A percentile compares a stretch with the other conserved stretches of the same genome.
Conservation (phyloP, 805 yeast genomes). For the Ogataea kodamae region DNA sequence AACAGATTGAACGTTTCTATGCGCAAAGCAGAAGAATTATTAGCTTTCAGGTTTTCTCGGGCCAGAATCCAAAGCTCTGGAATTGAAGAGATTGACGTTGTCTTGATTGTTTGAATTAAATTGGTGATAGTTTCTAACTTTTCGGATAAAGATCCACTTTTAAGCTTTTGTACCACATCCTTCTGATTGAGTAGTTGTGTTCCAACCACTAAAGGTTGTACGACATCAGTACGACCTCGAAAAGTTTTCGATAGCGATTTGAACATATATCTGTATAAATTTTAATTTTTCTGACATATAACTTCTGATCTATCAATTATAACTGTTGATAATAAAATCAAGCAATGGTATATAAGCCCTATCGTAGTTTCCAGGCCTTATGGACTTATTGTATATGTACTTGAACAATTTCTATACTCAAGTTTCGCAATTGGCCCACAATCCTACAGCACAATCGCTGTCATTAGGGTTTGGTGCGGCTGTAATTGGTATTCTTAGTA, state of each 20-base stretch:
- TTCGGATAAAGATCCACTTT: slow-evolving; percentile 23
- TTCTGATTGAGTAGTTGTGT: slow-evolving; percentile 22
- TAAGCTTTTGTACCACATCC: slow-evolving; percentile 19
- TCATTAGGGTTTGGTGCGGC: slow-evolving; percentile 22
- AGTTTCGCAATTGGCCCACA: slow-evolving; percentile 8
- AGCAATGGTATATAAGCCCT: slow-evolving; percentile 1
- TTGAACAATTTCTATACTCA: too few relatives aligned
- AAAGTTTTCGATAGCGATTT: slow-evolving; percentile 26
- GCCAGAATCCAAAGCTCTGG: slow-evolving; percentile 78
- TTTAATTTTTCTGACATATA: slow-evolving; percentile 3
- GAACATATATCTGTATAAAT: slow-evolving; percentile 17
- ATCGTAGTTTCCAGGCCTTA: too few relatives aligned
- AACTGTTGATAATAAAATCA: slow-evolving; percentile 5
- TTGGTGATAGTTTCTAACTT: slow-evolving; percentile 50
- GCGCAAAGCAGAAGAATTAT: slow-evolving; percentile 34
- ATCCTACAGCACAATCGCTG: slow-evolving; percentile 17
- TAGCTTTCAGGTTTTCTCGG: slow-evolving; percentile 45
- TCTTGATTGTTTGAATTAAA: slow-evolving; percentile 48
- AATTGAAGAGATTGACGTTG: slow-evolving; percentile 52
- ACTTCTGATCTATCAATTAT: slow-evolving; percentile 8
- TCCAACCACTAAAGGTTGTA: slow-evolving; percentile 32
- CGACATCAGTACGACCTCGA: slow-evolving; percentile 13
- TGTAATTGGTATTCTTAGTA: slow-evolving; percentile 18
- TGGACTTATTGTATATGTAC: too few relatives aligned
- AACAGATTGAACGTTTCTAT: slow-evolving; percentile 52